Evolutionary conservation across 306 rosid species (phyloP), one percentile per base, ranked within the genome.

Genomic region (Alnus rubra): DNA sequence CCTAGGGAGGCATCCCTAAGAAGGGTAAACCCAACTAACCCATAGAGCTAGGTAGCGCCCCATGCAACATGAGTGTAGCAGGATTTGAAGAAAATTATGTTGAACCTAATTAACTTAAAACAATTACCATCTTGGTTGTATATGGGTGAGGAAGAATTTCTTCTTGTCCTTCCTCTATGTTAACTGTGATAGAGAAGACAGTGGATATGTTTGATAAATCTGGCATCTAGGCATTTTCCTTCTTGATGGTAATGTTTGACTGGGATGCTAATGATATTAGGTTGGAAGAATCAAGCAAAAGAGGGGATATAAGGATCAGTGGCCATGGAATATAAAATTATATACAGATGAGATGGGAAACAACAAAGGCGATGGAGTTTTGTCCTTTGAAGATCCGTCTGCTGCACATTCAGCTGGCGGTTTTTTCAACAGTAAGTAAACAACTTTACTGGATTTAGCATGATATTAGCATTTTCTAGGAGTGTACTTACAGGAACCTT

Each of bases 221-320:
- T 63, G n/a, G 30, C 13, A 16, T 9, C 13, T 63, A 31, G 8
- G 9, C n/a, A 31, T 13, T 33, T 63, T 14, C n/a, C 44, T 63
- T 12, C 44, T 35, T 14, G 3, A 14, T 3, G 50, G 31, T 68
- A n/a, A 18, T 68, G 13, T 39, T 42, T 4, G 72, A 68, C 15
- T 39, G 69, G 72, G 72, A 68, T 39, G n/a, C 4, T 39, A 18
- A 52, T 33, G 47, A 50, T 51, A 7, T 71, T 80, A 96, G 99
- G 97, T 96, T 85, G 99, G 97, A 83, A 93, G 98, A 83, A 96
- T 96, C 84, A 96, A 96, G 79, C 99, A 96, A 83, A 96, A 96
- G 85, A 91, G 99, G 80, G 99, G 99, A 12, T 96, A 96, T 81
- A 96, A 93, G 83, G 99, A 96, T 84, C 99, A 96, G 79, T 96